These are phyloP conservation scores for Metarhizium anisopliae DNA, from an alignment of 2,329 filamentous ascomycete genomes.

Conservation along the genomic window DNA sequence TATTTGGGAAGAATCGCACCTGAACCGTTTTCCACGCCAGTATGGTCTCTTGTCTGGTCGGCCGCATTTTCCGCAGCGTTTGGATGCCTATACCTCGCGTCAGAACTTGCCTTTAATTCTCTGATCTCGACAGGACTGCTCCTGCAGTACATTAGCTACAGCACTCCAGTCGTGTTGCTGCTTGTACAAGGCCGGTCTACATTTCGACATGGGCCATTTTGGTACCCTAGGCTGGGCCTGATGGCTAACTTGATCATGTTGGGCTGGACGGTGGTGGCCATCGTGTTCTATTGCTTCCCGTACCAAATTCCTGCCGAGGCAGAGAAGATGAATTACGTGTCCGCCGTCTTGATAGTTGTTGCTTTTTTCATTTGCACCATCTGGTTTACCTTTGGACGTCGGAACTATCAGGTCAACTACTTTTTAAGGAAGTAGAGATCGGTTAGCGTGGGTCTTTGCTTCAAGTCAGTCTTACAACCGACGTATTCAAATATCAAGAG, in stretches of 20 bases:
- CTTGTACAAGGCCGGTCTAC: slow-evolving; percentile 14
- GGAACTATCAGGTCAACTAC: neutral
- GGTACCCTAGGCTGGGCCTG: slow-evolving; percentile 15
- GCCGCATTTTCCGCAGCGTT: slow-evolving; percentile 16
- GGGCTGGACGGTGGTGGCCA: slow-evolving; percentile 13
- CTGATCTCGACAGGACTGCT: slow-evolving; percentile 16
- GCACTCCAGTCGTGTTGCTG: slow-evolving; percentile 15
- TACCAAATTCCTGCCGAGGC: slow-evolving; percentile 13
- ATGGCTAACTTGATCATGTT: slow-evolving; percentile 17
- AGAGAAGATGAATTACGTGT: slow-evolving; percentile 17
- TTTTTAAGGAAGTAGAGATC: neutral
- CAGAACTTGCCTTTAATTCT: slow-evolving; percentile 18
- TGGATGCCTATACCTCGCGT: slow-evolving; percentile 18
- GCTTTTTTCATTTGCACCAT: neutral
- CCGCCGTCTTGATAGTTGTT: neutral
- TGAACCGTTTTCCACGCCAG: slow-evolving; percentile 14
- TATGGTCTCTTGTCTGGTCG: slow-evolving; percentile 16
- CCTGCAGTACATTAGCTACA: slow-evolving; percentile 19
- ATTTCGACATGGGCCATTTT: slow-evolving; percentile 19
- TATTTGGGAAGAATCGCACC: slow-evolving; percentile 14
- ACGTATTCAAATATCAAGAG: too few species aligned
- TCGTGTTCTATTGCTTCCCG: slow-evolving; percentile 20
- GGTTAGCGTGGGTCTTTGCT: neutral
- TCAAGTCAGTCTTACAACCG: neutral
- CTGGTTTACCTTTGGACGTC: neutral